Percentiles rank a stretch among this genome's conserved stretches.
phyloP scores from a whole-genome alignment of 2,329 filamentous ascomycete genomes.

The Claviceps purpurea region DNA sequence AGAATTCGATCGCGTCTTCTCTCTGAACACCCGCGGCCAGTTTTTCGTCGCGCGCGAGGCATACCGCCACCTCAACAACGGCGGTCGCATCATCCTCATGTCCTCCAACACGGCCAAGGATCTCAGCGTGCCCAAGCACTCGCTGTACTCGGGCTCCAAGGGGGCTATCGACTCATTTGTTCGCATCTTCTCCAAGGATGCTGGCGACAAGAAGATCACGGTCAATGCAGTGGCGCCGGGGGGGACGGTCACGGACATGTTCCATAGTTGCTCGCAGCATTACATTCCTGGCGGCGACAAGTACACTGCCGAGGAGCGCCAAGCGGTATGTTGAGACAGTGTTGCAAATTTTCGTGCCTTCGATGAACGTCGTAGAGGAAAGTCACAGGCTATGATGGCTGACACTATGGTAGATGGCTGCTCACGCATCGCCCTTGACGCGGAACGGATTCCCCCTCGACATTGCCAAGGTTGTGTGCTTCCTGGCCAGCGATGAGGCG shows the following conservation, averaged over 20 bases:
- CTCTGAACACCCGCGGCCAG: slow-evolving; percentile 54
- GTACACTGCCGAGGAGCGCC: slow-evolving; percentile 42
- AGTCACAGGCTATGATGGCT: not conserved
- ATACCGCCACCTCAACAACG: slow-evolving; percentile 54
- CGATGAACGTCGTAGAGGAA: no score
- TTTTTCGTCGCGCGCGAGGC: slow-evolving; percentile 62
- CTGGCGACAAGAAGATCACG: slow-evolving; percentile 52
- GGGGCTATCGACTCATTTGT: slow-evolving; percentile 67
- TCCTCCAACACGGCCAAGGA: slow-evolving; percentile 55
- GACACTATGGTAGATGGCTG: slow-evolving; percentile 22
- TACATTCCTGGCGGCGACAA: slow-evolving; percentile 46
- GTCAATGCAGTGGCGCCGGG: slow-evolving; percentile 56
- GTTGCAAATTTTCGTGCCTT: no score
- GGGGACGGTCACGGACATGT: slow-evolving; percentile 57
- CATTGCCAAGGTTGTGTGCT: slow-evolving; percentile 33
- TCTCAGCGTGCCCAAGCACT: slow-evolving; percentile 55
- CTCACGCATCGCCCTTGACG: slow-evolving; percentile 50
- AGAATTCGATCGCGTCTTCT: slow-evolving; percentile 59
- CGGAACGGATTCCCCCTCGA: slow-evolving; percentile 55
- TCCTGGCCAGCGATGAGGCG: slow-evolving; percentile 28
- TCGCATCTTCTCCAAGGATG: slow-evolving; percentile 59
- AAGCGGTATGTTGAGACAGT: slow-evolving; percentile 21
- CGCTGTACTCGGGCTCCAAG: slow-evolving; percentile 63
- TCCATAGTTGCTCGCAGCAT: slow-evolving; percentile 16
- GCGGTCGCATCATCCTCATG: slow-evolving; percentile 62